Percentiles rank a stretch among this genome's conserved stretches.
Conservation (phyloP, 768 basidiomycete genomes). For the Phaeotremella fagi region DNA sequence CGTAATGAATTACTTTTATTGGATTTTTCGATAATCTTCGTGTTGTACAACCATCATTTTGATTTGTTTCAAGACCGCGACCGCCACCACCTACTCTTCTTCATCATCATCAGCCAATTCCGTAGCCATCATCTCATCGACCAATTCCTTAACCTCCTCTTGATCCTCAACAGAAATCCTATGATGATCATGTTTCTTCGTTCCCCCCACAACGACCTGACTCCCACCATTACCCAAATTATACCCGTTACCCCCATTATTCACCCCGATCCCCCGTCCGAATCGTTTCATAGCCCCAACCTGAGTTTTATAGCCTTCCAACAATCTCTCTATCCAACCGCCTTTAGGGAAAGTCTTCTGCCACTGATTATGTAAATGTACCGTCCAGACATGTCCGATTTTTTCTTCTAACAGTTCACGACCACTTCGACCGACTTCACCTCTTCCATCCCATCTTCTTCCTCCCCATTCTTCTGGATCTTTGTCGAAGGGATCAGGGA, state of each 20-base stretch:
- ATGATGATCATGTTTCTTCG: background rate
- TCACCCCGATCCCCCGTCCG: background rate
- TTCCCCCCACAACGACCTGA: background rate
- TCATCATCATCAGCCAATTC: background rate
- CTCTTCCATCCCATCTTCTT: constrained; percentile 56
- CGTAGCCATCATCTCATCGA: background rate
- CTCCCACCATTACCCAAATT: background rate
- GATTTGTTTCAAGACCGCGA: too few species aligned
- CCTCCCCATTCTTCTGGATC: constrained; percentile 62
- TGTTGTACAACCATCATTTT: too few species aligned
- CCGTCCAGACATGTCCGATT: constrained; percentile 62
- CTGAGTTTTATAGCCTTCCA: constrained; percentile 48
- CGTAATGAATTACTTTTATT: too few species aligned
- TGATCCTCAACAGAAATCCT: background rate
- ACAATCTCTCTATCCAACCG: constrained; percentile 81
- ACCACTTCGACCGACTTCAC: constrained; percentile 25
- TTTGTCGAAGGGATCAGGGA: constrained; percentile 78
- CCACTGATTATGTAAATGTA: constrained; percentile 97
- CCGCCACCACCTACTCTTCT: background rate
- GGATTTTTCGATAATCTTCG: too few species aligned
- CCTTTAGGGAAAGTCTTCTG: constrained; percentile 71
- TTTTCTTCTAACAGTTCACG: constrained; percentile 56
- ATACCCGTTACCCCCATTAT: constrained; percentile 4
- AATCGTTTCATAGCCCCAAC: constrained; percentile 31
- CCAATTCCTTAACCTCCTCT: background rate